Percentiles rank a stretch among this genome's conserved stretches.
These are phyloP conservation scores for Solanum clarkiae DNA, from an alignment of 257 asterid genomes.

Conservation along the genomic window DNA sequence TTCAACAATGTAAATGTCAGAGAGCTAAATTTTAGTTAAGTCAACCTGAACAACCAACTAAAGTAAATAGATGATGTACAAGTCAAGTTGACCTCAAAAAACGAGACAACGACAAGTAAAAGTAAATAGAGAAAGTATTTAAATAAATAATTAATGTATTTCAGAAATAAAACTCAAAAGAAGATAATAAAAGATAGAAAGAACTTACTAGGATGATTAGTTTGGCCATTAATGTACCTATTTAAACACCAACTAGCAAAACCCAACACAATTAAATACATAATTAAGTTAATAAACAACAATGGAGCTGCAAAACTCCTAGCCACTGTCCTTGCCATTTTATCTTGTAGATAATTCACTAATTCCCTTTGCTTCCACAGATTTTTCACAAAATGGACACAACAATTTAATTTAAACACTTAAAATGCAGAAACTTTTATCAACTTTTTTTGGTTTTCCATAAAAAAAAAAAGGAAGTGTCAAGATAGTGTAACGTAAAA, in stretches of 20 bases:
- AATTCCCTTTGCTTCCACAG: not conserved
- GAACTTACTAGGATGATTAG: constrained; percentile 65
- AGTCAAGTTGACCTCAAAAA: too few relatives aligned
- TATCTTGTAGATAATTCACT: not conserved
- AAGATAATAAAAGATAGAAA: not conserved
- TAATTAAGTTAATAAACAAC: constrained; percentile 54
- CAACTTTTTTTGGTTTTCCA: not conserved
- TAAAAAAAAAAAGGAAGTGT: not conserved
- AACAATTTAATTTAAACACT: not conserved
- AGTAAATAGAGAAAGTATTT: too few relatives aligned
- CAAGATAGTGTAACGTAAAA: not conserved
- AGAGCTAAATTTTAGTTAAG: too few relatives aligned
- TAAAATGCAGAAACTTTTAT: not conserved
- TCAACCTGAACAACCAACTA: too few relatives aligned
- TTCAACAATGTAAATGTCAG: too few relatives aligned
- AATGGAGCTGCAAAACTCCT: constrained; percentile 68
- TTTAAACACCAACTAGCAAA: constrained; percentile 88
- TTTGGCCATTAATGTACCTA: constrained; percentile 64
- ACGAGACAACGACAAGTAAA: too few relatives aligned
- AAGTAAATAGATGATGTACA: too few relatives aligned
- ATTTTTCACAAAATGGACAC: not conserved
- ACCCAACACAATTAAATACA: constrained; percentile 65
- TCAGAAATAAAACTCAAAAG: too few relatives aligned
- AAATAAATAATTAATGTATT: too few relatives aligned
- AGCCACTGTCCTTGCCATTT: constrained; percentile 68